These are phyloP conservation scores for Bremia lactucae DNA, from an alignment of 352 stramenopile species.

Conservation along the genomic window DNA sequence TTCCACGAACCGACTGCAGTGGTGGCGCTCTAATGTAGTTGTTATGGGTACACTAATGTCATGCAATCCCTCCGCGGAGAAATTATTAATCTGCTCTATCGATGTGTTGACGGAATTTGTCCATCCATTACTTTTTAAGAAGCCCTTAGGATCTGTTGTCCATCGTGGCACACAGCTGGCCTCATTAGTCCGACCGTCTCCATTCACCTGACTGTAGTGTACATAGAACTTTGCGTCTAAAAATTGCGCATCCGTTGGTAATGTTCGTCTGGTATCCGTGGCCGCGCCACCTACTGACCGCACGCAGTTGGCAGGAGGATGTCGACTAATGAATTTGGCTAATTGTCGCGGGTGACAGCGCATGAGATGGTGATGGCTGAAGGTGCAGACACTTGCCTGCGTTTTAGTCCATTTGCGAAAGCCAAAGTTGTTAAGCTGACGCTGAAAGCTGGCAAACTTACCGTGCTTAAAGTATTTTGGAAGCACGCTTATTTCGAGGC, in stretches of 20 bases:
- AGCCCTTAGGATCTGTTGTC: conserved; percentile 15
- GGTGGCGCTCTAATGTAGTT: conserved; percentile 10
- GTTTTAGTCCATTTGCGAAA: conserved; percentile 86
- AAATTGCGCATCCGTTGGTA: too few species aligned
- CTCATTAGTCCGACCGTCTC: background rate
- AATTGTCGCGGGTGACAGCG: conserved; percentile 50
- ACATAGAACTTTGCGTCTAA: too few species aligned
- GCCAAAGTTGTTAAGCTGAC: conserved; percentile 90
- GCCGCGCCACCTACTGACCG: conserved; percentile 4
- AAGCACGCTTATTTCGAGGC: conserved; percentile 63
- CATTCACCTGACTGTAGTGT: conserved; percentile 3
- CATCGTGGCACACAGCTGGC: conserved; percentile 9
- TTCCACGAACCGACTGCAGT: conserved; percentile 9
- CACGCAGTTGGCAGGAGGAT: conserved; percentile 7
- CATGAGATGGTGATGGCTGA: conserved; percentile 60
- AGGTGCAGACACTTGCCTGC: conserved; percentile 66
- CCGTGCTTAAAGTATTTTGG: conserved; percentile 92
- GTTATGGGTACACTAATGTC: conserved; percentile 20
- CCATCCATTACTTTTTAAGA: conserved; percentile 10
- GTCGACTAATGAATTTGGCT: conserved; percentile 34
- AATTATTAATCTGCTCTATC: conserved; percentile 19
- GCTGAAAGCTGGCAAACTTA: conserved; percentile 88
- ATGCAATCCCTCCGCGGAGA: conserved; percentile 22
- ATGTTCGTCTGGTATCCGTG: conserved; percentile 11
- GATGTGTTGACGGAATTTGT: conserved; percentile 14